A percentile compares a stretch with the other conserved stretches of the same genome.
phyloP scores from a whole-genome alignment of 805 yeast species.

The Candida pseudofarinosa region DNA sequence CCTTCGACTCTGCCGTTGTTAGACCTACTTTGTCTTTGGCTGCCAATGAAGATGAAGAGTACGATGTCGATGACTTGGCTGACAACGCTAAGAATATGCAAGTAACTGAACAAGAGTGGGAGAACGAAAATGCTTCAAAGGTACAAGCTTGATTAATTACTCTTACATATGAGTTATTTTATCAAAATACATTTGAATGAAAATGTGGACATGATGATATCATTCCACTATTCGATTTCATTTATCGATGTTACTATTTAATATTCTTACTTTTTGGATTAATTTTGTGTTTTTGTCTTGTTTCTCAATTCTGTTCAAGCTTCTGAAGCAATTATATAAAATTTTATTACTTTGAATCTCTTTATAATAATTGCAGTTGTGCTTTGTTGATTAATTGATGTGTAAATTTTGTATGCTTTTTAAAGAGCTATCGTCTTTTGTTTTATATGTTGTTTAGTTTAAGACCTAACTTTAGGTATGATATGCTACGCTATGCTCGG shows the following conservation, averaged over 20 bases:
- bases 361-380: neutral
- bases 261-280: neutral
- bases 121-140: conserved; percentile 10
- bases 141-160: neutral
- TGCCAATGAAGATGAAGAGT: conserved; percentile 55
- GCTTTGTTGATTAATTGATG: neutral
- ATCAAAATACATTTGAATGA: neutral
- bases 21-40: conserved; percentile 85
- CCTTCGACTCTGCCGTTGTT: conserved; percentile 90
- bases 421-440: no score
- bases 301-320: neutral
- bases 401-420: no score
- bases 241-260: neutral
- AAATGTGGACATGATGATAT: neutral
- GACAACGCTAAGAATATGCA: conserved; percentile 41
- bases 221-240: neutral
- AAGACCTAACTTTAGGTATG: no score
- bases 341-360: neutral
- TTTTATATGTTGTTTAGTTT: no score
- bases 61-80: conserved; percentile 40
- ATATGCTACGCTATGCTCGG: no score
- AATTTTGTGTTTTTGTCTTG: neutral
- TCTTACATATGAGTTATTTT: neutral
- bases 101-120: conserved; percentile 55
- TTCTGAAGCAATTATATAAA: neutral